Evolutionary conservation across 768 basidiomycete species (phyloP), one percentile per base, ranked within the genome.

Genomic region (Phanerochaete carnosa): DNA sequence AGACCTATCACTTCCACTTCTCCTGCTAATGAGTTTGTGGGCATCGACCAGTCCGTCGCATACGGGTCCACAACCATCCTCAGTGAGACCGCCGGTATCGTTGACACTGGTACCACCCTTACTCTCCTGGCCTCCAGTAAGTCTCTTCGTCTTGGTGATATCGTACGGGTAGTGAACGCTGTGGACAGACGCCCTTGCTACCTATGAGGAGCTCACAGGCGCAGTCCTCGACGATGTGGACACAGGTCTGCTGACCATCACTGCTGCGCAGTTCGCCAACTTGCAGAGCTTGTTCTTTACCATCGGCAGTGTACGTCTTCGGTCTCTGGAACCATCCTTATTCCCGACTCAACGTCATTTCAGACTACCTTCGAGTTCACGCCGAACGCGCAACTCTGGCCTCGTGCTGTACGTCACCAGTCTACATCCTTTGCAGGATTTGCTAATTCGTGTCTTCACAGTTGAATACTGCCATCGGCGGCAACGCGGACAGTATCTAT

Each of bases 171-270:
- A 37, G 52, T 26, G 63, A 15, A 35, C 30, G 23, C 13, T 11
- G 56, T 72, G 11, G 73, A 16, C 43, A 60, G 82, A 85, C 60
- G 80, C 82, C 1, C 85, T 83, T 73, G 66, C 78, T 39, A 72
- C 72, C 1, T 87, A 86, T 64, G 75, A 80, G 66, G 7, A 73
- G 13, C 78, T 78, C 6, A 83, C 81, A 1, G 50, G 61, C 62
- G 45, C 52, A 72, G 56, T 67, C 68, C 9, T 45, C 59, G 11
- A 58, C 65, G 13, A 64, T 72, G 45, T n/a, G n/a, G 46, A 22
- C 22, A 66, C 62, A 3, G 65, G 66, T 25, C 49, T 69, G 13
- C 58, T 69, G 22, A 47, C 35, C 37, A 46, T 68, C 25, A 66
- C 65, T 1, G 60, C 59, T 1, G 52, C 50, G 3, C 65, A 70